Evolutionary conservation across 148 eudicot species (phyloP), one percentile per base, ranked within the genome.

Genomic region (Beta vulgaris): DNA sequence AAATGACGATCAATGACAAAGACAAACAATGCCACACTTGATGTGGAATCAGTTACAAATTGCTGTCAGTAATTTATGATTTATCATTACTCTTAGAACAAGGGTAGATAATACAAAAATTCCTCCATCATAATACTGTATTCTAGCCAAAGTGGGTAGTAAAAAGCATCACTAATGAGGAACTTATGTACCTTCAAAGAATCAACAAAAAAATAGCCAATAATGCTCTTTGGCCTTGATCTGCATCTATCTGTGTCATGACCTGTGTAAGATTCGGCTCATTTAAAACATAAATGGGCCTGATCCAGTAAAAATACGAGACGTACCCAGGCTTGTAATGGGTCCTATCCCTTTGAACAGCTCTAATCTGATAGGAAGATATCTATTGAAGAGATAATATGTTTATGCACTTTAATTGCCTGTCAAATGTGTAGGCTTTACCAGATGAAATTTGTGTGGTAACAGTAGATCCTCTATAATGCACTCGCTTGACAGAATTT

Each of bases 381-480:
- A 35, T 60, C 78, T 53, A 69, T 31, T 73, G 54, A 26, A 84
- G 70, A 58, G 83, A 80, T 54, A 67, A 37, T 34, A 79, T 82
- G 72, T 81, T 89, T 65, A 87, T 75, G 55, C 87, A 86, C 71
- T 80, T 82, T 74, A 92, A 71, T 71, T 49, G 73, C 69, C 73
- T 75, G 54, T 92, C 69, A 66, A 84, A 89, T 26, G 85, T 83
- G 87, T 87, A 81, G 35, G 83, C 81, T 81, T 57, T 86, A 51
- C 85, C 84, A 26, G 87, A 54, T 62, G 77, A 83, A 34, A 92
- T 65, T 46, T 83, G 85, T 13, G 82, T 77, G 13, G 69, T 80
- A 14, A 78, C 79, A 35, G 62, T 80, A 64, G n/a, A 75, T 44
- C 88, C 93, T 79, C 85, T 80, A 51, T 87, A 91, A 72, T 90